Percentiles rank a stretch among this genome's conserved stretches.
Evolutionary conservation across 208 protist genomes (phyloP).

Genomic region (Crithidia bombi): DNA sequence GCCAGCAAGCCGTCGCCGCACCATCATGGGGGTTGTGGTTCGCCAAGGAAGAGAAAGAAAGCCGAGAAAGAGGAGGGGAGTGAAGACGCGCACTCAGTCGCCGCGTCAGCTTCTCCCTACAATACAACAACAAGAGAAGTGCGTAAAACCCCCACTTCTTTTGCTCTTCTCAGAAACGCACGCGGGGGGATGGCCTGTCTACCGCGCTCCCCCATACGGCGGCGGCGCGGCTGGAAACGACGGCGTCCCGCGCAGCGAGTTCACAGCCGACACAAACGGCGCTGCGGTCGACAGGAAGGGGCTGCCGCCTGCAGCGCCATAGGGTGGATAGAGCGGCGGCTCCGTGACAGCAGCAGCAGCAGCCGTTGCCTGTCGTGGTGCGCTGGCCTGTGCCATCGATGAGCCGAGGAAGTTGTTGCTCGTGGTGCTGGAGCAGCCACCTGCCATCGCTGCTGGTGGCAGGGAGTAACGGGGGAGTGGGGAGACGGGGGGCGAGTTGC

Average conservation of each 20-base stretch:
- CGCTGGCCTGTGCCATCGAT: conserved; percentile 36
- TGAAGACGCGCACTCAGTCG: too few relatives aligned
- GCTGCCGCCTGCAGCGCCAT: conserved; percentile 29
- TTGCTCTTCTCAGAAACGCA: neutral
- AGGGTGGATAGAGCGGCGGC: conserved; percentile 38
- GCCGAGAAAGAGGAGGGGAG: neutral
- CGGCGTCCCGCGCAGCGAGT: conserved; percentile 43
- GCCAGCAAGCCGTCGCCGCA: too few relatives aligned
- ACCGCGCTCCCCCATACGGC: conserved; percentile 33
- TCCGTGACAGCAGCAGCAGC: conserved; percentile 20
- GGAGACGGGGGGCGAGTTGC: conserved; percentile 63
- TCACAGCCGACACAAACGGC: conserved; percentile 32
- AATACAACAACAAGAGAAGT: neutral
- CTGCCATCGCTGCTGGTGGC: conserved; percentile 47
- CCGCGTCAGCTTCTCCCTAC: too few relatives aligned
- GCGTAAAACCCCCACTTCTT: neutral
- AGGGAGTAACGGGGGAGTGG: conserved; percentile 80
- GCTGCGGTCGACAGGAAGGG: conserved; percentile 25
- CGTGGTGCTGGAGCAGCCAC: conserved; percentile 23
- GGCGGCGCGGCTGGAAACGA: conserved; percentile 38
- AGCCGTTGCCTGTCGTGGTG: neutral
- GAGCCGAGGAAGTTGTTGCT: conserved; percentile 36
- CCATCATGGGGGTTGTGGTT: too few relatives aligned
- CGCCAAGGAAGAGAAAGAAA: too few relatives aligned
- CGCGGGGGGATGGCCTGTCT: neutral